Conservation (phyloP, 2,329 filamentous ascomycete species). For the Colletotrichum destructivum region DNA sequence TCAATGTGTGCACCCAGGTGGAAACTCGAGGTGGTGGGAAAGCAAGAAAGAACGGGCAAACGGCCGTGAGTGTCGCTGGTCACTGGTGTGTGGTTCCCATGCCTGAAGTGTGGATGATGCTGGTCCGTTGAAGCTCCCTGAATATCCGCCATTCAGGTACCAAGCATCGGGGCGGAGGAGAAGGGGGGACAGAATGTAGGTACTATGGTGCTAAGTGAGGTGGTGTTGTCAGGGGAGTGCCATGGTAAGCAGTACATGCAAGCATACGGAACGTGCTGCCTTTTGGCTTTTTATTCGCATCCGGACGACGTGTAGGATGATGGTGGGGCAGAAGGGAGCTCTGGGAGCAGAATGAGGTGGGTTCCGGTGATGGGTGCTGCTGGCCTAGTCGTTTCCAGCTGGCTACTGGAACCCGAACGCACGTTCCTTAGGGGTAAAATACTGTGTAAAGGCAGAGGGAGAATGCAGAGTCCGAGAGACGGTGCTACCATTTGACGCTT, state of each 20-base stretch:
- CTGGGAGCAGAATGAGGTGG: not conserved
- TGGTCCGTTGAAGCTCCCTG: constrained; percentile 3
- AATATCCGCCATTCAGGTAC: constrained; percentile 42
- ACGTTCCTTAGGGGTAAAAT: not conserved
- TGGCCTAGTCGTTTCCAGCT: not conserved
- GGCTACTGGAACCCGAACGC: not conserved
- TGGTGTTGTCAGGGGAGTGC: not conserved
- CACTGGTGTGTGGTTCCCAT: constrained; percentile 4
- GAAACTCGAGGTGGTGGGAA: constrained; percentile 2
- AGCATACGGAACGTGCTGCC: constrained; percentile 2
- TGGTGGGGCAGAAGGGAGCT: constrained; percentile 16
- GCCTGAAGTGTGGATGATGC: constrained; percentile 23
- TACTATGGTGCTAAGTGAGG: not conserved
- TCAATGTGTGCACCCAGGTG: not conserved
- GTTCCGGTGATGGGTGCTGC: no score
- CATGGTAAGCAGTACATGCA: constrained; percentile 15
- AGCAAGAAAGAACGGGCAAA: not conserved
- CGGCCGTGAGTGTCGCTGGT: not conserved
- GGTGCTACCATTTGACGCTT: not conserved
- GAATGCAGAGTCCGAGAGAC: not conserved
- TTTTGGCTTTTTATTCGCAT: constrained; percentile 14
- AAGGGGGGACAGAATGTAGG: not conserved
- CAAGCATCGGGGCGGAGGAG: constrained; percentile 6
- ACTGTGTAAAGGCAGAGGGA: not conserved
- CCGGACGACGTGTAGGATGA: constrained; percentile 34